A percentile compares a stretch with the other conserved stretches of the same genome.
Conservation (phyloP, 169 alveolate species). For the Cryptosporidium sp. region DNA sequence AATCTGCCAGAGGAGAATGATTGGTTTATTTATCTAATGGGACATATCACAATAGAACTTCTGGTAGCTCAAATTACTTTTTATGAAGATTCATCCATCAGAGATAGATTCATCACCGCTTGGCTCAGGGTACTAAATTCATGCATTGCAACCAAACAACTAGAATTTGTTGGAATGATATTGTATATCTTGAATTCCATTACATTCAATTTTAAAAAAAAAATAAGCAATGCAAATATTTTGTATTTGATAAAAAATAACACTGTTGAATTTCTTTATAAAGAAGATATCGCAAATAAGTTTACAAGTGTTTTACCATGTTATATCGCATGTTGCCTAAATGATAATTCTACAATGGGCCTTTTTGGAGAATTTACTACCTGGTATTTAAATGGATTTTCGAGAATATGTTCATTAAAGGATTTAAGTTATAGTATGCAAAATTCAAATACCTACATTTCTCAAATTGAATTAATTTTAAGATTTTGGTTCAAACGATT, state of each 20-base stretch:
- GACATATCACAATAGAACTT: slow-evolving; percentile 20
- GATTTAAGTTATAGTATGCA: neutral
- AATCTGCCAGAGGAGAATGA: neutral
- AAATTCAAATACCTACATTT: neutral
- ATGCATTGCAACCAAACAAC: neutral
- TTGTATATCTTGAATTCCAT: neutral
- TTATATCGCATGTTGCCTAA: neutral
- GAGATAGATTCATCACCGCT: slow-evolving; percentile 30
- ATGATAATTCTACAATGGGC: neutral
- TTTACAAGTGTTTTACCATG: neutral
- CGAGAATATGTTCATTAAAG: neutral
- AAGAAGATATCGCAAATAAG: neutral
- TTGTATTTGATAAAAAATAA: slow-evolving; percentile 4
- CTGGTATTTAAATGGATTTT: slow-evolving; percentile 60
- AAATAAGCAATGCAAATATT: neutral
- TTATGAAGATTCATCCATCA: slow-evolving; percentile 1
- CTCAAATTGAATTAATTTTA: slow-evolving; percentile 29
- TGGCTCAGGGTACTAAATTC: slow-evolving; percentile 30
- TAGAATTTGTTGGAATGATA: slow-evolving; percentile 5
- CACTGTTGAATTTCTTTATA: slow-evolving; percentile 18
- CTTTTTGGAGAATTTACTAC: slow-evolving; percentile 41
- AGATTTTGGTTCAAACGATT: slow-evolving; percentile 14
- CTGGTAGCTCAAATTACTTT: neutral
- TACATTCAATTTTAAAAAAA: slow-evolving; percentile 8
- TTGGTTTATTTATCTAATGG: slow-evolving; percentile 11